Conservation (phyloP, 2,329 filamentous ascomycete genomes). For the Penicillium sp. region DNA sequence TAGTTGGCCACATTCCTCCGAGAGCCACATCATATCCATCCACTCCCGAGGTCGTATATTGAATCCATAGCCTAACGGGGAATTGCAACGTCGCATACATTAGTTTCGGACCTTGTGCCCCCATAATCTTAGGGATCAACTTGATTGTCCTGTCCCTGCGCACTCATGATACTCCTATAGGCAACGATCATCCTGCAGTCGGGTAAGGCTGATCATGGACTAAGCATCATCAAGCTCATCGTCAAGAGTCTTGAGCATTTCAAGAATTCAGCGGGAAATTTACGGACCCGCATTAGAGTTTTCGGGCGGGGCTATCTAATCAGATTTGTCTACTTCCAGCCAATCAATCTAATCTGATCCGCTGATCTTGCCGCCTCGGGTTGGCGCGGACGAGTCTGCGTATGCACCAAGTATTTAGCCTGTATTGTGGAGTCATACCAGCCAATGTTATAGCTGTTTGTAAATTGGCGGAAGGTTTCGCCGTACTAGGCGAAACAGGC, state of each 20-base stretch:
- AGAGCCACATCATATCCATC: conserved; percentile 1
- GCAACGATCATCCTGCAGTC: background rate
- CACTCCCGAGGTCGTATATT: background rate
- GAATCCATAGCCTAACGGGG: background rate
- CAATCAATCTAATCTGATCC: conserved; percentile 30
- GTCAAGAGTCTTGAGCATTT: background rate
- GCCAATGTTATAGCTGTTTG: background rate
- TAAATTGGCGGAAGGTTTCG: background rate
- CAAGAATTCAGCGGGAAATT: background rate
- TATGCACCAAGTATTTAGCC: background rate
- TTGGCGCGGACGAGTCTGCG: background rate
- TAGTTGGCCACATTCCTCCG: background rate
- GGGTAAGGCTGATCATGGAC: background rate
- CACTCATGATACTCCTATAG: background rate
- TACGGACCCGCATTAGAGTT: conserved; percentile 1
- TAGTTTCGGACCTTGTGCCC: background rate
- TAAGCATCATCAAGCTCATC: background rate
- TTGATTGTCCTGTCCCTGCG: background rate
- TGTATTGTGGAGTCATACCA: background rate
- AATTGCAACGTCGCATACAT: background rate
- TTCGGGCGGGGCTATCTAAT: conserved; percentile 13
- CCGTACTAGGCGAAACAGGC: background rate
- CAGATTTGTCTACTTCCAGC: conserved; percentile 3
- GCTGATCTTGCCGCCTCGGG: conserved; percentile 13
- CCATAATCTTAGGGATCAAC: background rate